Evolutionary conservation across 176 grass and related monocot species (phyloP).

Genomic region (Aechmea fasciata): DNA sequence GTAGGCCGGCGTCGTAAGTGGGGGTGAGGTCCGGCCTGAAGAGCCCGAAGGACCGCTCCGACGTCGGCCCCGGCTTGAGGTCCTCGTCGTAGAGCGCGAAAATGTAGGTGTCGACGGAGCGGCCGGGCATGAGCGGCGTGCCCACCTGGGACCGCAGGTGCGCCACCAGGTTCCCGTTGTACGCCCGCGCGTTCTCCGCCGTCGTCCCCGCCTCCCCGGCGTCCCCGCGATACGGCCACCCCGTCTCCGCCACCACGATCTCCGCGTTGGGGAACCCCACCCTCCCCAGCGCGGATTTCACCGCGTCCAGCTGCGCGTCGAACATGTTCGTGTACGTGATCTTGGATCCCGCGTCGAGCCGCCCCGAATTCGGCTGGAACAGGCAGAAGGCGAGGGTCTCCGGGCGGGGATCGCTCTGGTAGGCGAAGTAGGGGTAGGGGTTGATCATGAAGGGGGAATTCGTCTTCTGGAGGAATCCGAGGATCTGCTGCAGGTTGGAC

Average conservation of each 20-base stretch:
- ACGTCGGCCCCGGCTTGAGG: slow-evolving; percentile 67
- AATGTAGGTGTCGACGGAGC: slow-evolving; percentile 77
- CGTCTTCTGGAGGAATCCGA: slow-evolving; percentile 63
- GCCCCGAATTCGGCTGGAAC: slow-evolving; percentile 78
- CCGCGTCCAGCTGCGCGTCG: slow-evolving; percentile 92
- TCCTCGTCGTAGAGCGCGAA: slow-evolving; percentile 98
- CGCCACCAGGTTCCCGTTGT: slow-evolving; percentile 50
- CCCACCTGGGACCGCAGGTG: slow-evolving; percentile 73
- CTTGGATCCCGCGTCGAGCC: slow-evolving; percentile 52
- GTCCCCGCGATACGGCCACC: slow-evolving; percentile 78
- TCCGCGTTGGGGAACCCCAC: slow-evolving; percentile 48
- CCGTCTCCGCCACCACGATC: slow-evolving; percentile 90
- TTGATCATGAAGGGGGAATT: slow-evolving; percentile 86
- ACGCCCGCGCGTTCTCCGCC: slow-evolving; percentile 60
- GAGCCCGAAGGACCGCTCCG: slow-evolving; percentile 82
- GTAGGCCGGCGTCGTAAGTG: slow-evolving; percentile 54
- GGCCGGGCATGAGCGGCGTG: slow-evolving; percentile 69
- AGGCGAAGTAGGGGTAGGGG: slow-evolving; percentile 96
- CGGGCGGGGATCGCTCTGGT: slow-evolving; percentile 64
- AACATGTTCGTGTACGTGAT: slow-evolving; percentile 95
- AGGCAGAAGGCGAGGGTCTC: slow-evolving; percentile 94
- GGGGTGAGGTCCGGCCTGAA: slow-evolving; percentile 61
- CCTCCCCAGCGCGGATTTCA: slow-evolving; percentile 46
- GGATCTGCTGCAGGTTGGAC: slow-evolving; percentile 45
- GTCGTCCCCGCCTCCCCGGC: slow-evolving; percentile 48